Evolutionary conservation across 2,329 filamentous ascomycete species (phyloP).

Genomic region (Arthrobotrys pseudoclavata): DNA sequence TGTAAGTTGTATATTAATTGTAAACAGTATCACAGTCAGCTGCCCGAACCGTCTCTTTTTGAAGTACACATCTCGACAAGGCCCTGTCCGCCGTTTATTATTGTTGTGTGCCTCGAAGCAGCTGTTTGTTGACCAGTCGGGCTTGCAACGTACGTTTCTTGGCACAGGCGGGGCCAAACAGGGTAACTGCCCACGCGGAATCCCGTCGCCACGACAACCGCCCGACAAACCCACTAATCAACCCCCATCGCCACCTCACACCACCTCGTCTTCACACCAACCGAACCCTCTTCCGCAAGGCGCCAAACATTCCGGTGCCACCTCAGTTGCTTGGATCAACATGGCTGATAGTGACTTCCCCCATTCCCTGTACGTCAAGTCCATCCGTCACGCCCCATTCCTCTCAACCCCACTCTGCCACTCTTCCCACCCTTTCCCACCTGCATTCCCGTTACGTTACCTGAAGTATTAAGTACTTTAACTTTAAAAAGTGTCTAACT

Average conservation of each 20-base stretch:
- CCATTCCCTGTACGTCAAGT: conserved; percentile 52
- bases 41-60: conserved; percentile 33
- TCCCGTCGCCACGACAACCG: conserved; percentile 39
- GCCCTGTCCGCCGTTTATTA: conserved; percentile 25
- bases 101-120: conserved; percentile 42
- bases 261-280: conserved; percentile 5
- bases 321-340: conserved; percentile 19
- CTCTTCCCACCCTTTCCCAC: conserved; percentile 21
- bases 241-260: conserved; percentile 19
- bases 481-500: neutral
- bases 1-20: conserved; percentile 9
- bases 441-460: conserved; percentile 32
- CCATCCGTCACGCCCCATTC: conserved; percentile 27
- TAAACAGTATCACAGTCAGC: conserved; percentile 26
- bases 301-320: conserved; percentile 33
- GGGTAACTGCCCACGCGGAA: conserved; percentile 17
- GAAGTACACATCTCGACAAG: conserved; percentile 12
- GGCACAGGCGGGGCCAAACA: conserved; percentile 22
- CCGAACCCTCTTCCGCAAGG: conserved; percentile 6
- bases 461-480: neutral
- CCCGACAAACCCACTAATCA: neutral
- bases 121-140: conserved; percentile 57
- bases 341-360: conserved; percentile 40
- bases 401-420: conserved; percentile 26
- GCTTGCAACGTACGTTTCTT: conserved; percentile 38